These are phyloP conservation scores for Serpula lacrymans DNA, from an alignment of 768 basidiomycete genomes.

Conservation along the genomic window DNA sequence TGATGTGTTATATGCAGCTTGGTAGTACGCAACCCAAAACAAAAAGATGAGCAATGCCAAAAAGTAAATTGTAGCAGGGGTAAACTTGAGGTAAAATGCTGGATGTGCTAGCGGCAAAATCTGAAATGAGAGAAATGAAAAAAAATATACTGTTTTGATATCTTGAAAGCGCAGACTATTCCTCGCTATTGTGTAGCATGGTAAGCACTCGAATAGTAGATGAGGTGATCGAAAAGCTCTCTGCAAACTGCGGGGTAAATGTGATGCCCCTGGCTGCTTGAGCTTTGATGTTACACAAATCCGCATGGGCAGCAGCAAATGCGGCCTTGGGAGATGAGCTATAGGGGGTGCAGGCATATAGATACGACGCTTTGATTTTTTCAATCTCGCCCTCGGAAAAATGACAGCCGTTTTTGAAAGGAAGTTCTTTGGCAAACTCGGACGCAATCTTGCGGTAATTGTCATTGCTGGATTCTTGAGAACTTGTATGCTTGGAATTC, in stretches of 20 bases:
- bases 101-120: no score
- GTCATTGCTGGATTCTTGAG: constrained; percentile 21
- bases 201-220: constrained; percentile 17
- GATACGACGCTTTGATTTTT: constrained; percentile 49
- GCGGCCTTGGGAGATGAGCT: constrained; percentile 39
- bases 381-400: constrained; percentile 34
- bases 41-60: no score
- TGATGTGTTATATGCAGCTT: no score
- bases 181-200: constrained; percentile 8
- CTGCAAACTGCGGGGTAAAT: constrained; percentile 21
- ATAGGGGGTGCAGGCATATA: constrained; percentile 46
- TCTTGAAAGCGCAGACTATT: constrained; percentile 6
- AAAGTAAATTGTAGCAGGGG: no score
- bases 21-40: no score
- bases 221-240: constrained; percentile 17
- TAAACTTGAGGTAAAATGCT: no score
- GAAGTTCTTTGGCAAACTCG: constrained; percentile 22
- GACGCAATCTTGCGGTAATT: constrained; percentile 24
- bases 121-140: no score
- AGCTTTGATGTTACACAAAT: constrained; percentile 57
- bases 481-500: constrained; percentile 10
- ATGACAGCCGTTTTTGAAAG: constrained; percentile 15
- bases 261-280: constrained; percentile 23
- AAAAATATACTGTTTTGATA: no score
- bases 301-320: constrained; percentile 51